Base-by-base conservation (phyloP, 352 stramenopile species). In the Phytophthora colocasiae region DNA sequence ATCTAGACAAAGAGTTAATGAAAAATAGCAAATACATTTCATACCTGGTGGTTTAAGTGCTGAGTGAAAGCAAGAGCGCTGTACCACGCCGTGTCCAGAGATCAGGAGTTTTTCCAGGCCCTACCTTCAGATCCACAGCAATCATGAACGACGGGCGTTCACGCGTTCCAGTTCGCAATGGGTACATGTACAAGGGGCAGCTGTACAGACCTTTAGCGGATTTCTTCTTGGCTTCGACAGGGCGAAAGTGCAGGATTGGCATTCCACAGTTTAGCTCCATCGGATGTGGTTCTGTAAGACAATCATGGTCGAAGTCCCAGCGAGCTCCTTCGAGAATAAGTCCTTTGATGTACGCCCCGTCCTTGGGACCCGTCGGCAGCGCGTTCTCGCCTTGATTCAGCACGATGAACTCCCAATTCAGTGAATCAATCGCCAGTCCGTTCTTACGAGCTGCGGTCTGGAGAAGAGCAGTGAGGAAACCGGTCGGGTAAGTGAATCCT, bases 111-210 rank as follows among this genome's bases (percentile, higher is more conserved):
- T 95, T 89, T 26, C 89, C 90, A 2, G 85, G 58, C 1, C 96
- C 96, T 9, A 80, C 80, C 60, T 97, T 97, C 26, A 99, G 84
- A 55, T 98, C 91, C 3, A 98, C 94, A 5, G 89, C 81, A 66
- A 98, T 97, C 75, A 98, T 97, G 69, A 98, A 99, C 14, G 89
- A 98, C 31, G 96, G 96, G 24, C 96, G 86, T 66, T 99, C 95
- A 22, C 94, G 84, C 9, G 94, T 98, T 24, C 96, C 96, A 0
- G 95, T 98, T 17, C 96, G 89, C n/a, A 98, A 74, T 17, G 96
- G 96, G 47, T 99, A 99, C 73, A 99, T 90, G 70, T 99, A 99
- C 29, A 98, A 70, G 3, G 96, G 96, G 46, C 96, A 99, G 55
- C 77, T 90, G 66, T 99, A 99, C 36, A 97, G 75, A 0, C 90